phyloP scores from a whole-genome alignment of 1,284 basidiomycete genomes.

The Tilletia walkeri region DNA sequence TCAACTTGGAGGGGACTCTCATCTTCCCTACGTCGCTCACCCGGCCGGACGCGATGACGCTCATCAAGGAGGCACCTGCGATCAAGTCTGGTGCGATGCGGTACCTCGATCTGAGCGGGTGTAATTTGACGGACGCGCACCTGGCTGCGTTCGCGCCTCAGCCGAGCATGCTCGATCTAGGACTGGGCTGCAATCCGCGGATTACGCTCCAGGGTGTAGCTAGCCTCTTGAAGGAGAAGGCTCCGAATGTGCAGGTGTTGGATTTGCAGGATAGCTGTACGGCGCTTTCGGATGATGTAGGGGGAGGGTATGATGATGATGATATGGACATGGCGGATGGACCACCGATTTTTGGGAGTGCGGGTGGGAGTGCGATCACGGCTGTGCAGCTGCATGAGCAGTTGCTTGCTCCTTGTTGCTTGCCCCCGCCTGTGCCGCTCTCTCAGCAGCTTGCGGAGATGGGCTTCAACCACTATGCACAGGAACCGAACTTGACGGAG shows the following conservation, averaged over 20 bases:
- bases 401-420: constrained; percentile 59
- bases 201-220: constrained; percentile 70
- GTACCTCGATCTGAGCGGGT: constrained; percentile 86
- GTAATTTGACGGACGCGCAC: constrained; percentile 65
- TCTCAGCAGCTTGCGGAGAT: constrained; percentile 46
- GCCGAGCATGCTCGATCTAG: constrained; percentile 66
- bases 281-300: constrained; percentile 59
- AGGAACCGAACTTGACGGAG: constrained; percentile 24
- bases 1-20: constrained; percentile 84
- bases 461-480: constrained; percentile 31
- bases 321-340: constrained; percentile 39
- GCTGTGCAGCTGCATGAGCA: constrained; percentile 60
- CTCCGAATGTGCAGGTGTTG: constrained; percentile 78
- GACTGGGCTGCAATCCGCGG: constrained; percentile 74
- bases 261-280: constrained; percentile 70
- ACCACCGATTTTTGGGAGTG: constrained; percentile 63
- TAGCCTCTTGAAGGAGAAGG: constrained; percentile 69
- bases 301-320: neutral
- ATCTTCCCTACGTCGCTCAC: constrained; percentile 80
- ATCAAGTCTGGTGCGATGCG: constrained; percentile 73
- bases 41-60: constrained; percentile 67
- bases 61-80: constrained; percentile 75
- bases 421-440: constrained; percentile 44
- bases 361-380: constrained; percentile 63
- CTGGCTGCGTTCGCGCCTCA: constrained; percentile 65